These are phyloP conservation scores for Coemansia sp. DNA, from an alignment of 192 early-diverging fungal species.

Conservation along the genomic window DNA sequence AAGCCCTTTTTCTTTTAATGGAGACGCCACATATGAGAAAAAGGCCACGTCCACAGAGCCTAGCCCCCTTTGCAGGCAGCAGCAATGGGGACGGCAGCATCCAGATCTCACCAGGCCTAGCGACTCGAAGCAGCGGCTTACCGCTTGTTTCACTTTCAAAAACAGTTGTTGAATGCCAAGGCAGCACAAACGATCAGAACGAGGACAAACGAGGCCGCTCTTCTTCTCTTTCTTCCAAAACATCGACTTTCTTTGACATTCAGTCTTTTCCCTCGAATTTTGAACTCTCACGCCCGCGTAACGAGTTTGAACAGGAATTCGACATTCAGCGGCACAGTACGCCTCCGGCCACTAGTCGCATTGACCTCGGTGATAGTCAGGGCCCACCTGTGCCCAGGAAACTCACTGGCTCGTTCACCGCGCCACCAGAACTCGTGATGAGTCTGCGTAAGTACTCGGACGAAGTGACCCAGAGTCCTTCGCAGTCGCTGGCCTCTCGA, in stretches of 20 bases:
- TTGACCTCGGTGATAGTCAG: not conserved
- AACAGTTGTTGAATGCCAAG: slow-evolving; percentile 37
- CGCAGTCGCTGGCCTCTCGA: slow-evolving; percentile 22
- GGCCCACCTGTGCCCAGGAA: not conserved
- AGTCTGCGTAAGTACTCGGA: slow-evolving; percentile 18
- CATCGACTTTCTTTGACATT: slow-evolving; percentile 31
- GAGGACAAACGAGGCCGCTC: not conserved
- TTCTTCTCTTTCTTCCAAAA: slow-evolving; percentile 26
- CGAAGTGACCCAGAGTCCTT: not conserved
- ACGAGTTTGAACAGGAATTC: slow-evolving; percentile 31
- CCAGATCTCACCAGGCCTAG: not conserved
- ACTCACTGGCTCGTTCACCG: slow-evolving; percentile 10
- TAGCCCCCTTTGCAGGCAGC: not conserved
- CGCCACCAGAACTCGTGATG: slow-evolving; percentile 27
- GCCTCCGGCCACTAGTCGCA: not conserved
- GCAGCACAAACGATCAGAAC: not conserved
- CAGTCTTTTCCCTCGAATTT: slow-evolving; percentile 22
- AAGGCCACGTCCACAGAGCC: not conserved
- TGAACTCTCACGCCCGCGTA: slow-evolving; percentile 17
- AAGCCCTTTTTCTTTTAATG: not conserved
- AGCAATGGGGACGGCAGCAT: not conserved
- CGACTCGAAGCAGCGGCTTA: slow-evolving; percentile 12
- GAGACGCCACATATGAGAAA: not conserved
- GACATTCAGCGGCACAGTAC: slow-evolving; percentile 10
- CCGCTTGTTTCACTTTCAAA: slow-evolving; percentile 41